Conservation (phyloP, 495 filamentous ascomycete genomes). For the Entonaema liquescens region DNA sequence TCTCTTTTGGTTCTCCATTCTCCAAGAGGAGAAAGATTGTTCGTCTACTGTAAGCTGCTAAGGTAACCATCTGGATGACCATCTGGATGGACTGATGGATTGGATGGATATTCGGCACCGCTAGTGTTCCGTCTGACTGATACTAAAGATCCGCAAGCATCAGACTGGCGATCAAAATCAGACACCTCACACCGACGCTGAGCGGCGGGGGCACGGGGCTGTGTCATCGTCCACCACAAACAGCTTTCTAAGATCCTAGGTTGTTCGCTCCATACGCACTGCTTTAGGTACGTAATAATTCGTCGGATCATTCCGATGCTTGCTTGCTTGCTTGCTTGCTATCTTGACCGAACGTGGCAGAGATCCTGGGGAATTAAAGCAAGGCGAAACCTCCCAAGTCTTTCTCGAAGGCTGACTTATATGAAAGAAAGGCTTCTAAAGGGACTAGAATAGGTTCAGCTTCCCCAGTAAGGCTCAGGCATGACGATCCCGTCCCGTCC, state of each 20-base stretch:
- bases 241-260: conserved; percentile 10
- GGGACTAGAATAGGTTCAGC: conserved; percentile 18
- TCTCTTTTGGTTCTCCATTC: neutral
- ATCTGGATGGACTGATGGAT: neutral
- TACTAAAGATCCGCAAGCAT: conserved; percentile 34
- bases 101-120: conserved; percentile 33
- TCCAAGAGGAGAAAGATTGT: conserved; percentile 1
- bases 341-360: conserved; percentile 33
- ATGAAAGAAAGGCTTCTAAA: neutral
- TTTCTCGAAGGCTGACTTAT: conserved; percentile 37
- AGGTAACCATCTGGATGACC: neutral
- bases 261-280: neutral
- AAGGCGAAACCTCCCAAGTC: conserved; percentile 22
- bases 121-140: conserved; percentile 30
- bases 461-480: conserved; percentile 27
- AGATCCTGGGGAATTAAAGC: conserved; percentile 1
- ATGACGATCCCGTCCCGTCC: conserved; percentile 21
- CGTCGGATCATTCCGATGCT: conserved; percentile 14
- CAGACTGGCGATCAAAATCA: conserved; percentile 38
- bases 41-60: neutral
- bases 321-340: neutral
- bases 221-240: conserved; percentile 27
- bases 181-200: conserved; percentile 8
- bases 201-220: conserved; percentile 27
- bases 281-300: neutral